Evolutionary conservation across 805 yeast genomes (phyloP).

Genomic region (Candida suzukii): DNA sequence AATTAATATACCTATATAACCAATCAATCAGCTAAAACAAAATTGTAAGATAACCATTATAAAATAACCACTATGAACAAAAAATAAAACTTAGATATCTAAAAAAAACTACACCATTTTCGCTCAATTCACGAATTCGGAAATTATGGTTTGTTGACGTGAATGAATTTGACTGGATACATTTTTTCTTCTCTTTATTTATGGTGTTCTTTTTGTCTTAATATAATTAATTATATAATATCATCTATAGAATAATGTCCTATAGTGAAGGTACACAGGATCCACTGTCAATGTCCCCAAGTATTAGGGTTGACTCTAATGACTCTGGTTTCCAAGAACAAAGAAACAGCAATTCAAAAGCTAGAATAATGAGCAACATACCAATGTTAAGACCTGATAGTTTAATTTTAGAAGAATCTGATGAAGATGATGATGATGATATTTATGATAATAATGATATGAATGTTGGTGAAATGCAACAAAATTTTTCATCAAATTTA

Average conservation of each 20-base stretch:
- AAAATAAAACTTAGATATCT: too few relatives aligned
- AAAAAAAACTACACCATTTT: too few relatives aligned
- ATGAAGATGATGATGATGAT: slow-evolving; percentile 6
- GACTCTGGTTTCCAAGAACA: not conserved
- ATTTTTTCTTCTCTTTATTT: too few relatives aligned
- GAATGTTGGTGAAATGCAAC: not conserved
- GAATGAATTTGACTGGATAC: too few relatives aligned
- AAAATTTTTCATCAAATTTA: slow-evolving; percentile 1
- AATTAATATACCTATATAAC: not conserved
- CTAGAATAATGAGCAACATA: slow-evolving; percentile 1
- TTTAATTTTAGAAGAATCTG: slow-evolving; percentile 10
- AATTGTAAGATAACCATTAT: too few relatives aligned
- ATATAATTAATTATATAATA: not conserved
- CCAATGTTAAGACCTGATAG: slow-evolving; percentile 13
- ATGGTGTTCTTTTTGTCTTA: too few relatives aligned
- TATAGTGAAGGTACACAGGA: not conserved
- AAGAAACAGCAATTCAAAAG: not conserved
- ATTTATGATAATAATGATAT: slow-evolving; percentile 2
- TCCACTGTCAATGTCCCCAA: not conserved
- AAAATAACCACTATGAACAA: too few relatives aligned
- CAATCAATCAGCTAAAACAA: too few relatives aligned
- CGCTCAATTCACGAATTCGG: too few relatives aligned
- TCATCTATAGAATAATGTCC: not conserved
- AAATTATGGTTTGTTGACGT: too few relatives aligned
- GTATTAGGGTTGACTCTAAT: not conserved